Base-by-base conservation (phyloP, 2,329 filamentous ascomycete genomes). In the Clarireedia monteithiana region DNA sequence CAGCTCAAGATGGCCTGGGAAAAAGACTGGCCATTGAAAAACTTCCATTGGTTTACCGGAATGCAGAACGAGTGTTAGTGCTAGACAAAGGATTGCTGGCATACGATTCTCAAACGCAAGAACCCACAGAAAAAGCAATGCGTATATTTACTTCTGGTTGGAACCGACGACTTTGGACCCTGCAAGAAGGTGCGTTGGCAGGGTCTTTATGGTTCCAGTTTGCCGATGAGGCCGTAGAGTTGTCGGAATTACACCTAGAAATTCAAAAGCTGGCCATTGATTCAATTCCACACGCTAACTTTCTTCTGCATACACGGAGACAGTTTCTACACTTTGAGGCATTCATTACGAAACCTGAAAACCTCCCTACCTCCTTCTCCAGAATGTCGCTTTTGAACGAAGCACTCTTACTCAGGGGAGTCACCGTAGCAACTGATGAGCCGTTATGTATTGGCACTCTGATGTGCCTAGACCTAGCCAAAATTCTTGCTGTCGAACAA, bases 121-220 rank as follows among this genome's bases (percentile, higher is more conserved):
- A 53, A 60, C 12, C 54, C 50, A 6, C 62, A 4, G 70, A 72
- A 46, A 49, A 72, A 26, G 6, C 26, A 6, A 15, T 50, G 34
- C 48, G 48, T 0, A 63, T 71, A 3, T 64, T 71, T 34, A 67
- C 63, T 12, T 72, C 70, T 4, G 62, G 66, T 20, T 74, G 73
- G 72, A 71, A 72, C 62, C 64, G 70, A 46, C 62, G 72, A 5
- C 62, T 73, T 1, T 74, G 72, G 73, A 74, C 72, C 0, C 63
- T 74, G 14, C 72, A 74, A 66, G 72, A 73, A 63, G 72, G 68
- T 17, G 65, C 65, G 3, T 62, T 72, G 1, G 63, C 66, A 0
- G 60, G 61, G n/a, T 64, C 60, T 15, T 59, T 72, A 2, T 69
- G 64, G 24, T 65, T 73, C 12, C 66, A 70, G 50, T 71, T 72